Conservation (phyloP, 2,329 filamentous ascomycete species). For the Coniochaeta sp. region DNA sequence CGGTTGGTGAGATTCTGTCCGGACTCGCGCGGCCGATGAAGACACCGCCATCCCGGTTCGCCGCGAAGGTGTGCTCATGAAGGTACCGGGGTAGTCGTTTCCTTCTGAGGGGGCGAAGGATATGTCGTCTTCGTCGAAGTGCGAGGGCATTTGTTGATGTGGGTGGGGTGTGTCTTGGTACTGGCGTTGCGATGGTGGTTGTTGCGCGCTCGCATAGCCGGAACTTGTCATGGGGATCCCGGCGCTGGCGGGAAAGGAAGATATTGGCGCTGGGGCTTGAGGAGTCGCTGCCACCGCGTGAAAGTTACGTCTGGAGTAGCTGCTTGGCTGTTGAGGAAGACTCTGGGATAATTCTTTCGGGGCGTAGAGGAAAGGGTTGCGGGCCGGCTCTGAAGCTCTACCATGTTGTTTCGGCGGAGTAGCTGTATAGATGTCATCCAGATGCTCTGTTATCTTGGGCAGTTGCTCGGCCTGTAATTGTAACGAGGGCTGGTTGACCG, state of each 20-base stretch:
- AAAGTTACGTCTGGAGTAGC: not conserved
- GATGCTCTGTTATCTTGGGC: not conserved
- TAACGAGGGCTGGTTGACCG: not conserved
- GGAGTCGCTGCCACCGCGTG: not conserved
- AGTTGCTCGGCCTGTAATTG: not conserved
- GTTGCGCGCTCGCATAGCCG: not conserved
- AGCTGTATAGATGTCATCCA: not conserved
- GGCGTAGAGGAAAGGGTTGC: not conserved
- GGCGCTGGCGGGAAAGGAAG: not conserved
- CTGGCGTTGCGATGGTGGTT: not conserved
- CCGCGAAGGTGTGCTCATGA: slow-evolving; percentile 17
- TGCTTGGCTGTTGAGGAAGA: not conserved
- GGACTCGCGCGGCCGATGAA: not conserved
- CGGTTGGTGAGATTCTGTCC: not conserved
- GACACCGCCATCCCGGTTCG: slow-evolving; percentile 8
- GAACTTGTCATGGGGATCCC: not conserved
- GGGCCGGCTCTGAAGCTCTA: not conserved
- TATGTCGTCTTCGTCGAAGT: slow-evolving; percentile 15
- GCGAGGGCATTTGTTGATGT: slow-evolving; percentile 11
- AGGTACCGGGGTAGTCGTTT: slow-evolving; percentile 10
- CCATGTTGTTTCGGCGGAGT: not conserved
- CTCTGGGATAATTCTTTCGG: not conserved
- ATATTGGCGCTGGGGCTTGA: not conserved
- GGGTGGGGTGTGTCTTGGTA: not conserved
- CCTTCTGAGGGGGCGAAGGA: not conserved